Conservation (phyloP, 495 filamentous ascomycete genomes). For the Podospora pseudocomata region DNA sequence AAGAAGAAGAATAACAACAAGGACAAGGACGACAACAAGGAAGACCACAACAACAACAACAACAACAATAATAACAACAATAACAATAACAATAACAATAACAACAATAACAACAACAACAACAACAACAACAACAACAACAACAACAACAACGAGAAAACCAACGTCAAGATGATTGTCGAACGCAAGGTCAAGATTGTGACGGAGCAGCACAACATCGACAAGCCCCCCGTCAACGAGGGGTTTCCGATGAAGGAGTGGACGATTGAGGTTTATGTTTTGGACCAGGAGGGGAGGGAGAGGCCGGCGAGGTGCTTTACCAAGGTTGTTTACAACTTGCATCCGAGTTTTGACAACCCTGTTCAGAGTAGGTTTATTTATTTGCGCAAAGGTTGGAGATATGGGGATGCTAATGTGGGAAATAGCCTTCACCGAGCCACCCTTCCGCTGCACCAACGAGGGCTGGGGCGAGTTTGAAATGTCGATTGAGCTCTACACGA, state of each 20-base stretch:
- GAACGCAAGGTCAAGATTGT: constrained; percentile 85
- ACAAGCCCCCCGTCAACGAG: constrained; percentile 71
- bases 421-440: constrained; percentile 74
- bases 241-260: constrained; percentile 86
- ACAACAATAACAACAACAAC: neutral
- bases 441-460: constrained; percentile 86
- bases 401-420: constrained; percentile 9
- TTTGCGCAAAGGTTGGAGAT: neutral
- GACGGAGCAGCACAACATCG: constrained; percentile 83
- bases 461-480: constrained; percentile 99
- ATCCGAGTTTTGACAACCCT: constrained; percentile 85
- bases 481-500: constrained; percentile 72
- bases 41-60: neutral
- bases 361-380: constrained; percentile 66
- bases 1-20: neutral
- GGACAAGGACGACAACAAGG: too few species aligned
- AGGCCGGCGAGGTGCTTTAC: constrained; percentile 80
- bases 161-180: constrained; percentile 9
- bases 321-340: constrained; percentile 85
- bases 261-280: constrained; percentile 61
- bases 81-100: neutral
- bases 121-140: neutral
- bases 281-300: constrained; percentile 60
- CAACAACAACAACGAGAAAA: neutral
- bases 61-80: neutral